Evolutionary conservation across 2,329 filamentous ascomycete species (phyloP).

Genomic region (Tolypocladium tundrense): DNA sequence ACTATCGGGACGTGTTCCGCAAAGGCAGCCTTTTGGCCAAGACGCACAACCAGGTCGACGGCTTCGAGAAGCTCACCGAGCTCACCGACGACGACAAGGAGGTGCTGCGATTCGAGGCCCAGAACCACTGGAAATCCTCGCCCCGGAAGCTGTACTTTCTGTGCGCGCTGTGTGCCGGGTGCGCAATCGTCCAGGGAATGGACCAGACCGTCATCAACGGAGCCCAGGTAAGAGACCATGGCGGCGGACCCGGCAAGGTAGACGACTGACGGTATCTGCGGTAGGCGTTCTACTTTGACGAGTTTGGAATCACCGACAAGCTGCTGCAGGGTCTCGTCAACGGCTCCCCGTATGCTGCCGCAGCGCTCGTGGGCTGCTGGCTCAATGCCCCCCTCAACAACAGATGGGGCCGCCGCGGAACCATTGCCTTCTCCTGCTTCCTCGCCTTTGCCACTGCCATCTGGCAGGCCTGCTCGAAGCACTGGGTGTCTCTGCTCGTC

Average conservation of each 20-base stretch:
- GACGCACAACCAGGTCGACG: constrained; percentile 23
- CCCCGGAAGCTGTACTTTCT: constrained; percentile 24
- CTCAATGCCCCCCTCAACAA: constrained; percentile 12
- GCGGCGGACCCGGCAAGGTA: background rate
- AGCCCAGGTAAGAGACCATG: constrained; percentile 34
- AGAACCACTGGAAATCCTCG: constrained; percentile 18
- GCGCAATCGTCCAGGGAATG: constrained; percentile 56
- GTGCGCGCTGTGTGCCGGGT: constrained; percentile 22
- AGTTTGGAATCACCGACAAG: constrained; percentile 24
- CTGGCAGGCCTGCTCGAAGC: constrained; percentile 13
- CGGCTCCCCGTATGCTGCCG: constrained; percentile 8
- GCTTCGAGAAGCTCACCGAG: constrained; percentile 15
- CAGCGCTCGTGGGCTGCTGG: constrained; percentile 21
- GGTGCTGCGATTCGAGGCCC: constrained; percentile 16
- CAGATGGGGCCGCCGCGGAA: constrained; percentile 7
- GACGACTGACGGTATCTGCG: background rate
- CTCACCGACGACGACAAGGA: constrained; percentile 18
- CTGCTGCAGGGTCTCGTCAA: constrained; percentile 32
- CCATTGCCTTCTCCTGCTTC: constrained; percentile 9
- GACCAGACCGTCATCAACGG: constrained; percentile 57
- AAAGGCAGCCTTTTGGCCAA: constrained; percentile 42
- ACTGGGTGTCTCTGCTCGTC: constrained; percentile 39
- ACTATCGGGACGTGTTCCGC: constrained; percentile 33
- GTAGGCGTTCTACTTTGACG: constrained; percentile 26
- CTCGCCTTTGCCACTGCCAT: constrained; percentile 7